Evolutionary conservation across 768 basidiomycete genomes (phyloP).

Genomic region (Mycena pura): DNA sequence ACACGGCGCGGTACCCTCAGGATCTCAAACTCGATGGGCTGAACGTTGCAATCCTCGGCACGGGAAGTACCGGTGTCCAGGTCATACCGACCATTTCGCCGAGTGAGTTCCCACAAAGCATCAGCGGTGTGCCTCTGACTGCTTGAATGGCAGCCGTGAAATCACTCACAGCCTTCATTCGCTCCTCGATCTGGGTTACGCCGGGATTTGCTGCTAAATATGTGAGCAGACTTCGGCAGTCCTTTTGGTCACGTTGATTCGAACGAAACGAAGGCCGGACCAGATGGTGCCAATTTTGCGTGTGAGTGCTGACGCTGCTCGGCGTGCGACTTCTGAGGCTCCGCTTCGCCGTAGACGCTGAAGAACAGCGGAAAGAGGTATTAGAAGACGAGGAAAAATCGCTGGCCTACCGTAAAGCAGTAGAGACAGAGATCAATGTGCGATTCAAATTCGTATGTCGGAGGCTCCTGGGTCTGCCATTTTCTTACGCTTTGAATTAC

Average conservation of each 20-base stretch:
- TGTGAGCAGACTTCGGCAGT: background rate
- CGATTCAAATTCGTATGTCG: constrained; percentile 32
- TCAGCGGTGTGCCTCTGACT: background rate
- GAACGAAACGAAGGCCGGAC: constrained; percentile 1
- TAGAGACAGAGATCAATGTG: constrained; percentile 49
- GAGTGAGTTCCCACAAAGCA: background rate
- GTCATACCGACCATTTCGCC: constrained; percentile 5
- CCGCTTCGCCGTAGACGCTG: constrained; percentile 33
- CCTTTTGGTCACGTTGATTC: constrained; percentile 8
- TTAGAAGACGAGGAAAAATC: constrained; percentile 45
- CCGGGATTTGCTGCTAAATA: constrained; percentile 17
- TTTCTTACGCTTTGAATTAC: background rate
- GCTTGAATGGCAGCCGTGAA: constrained; percentile 29
- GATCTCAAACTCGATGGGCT: constrained; percentile 40
- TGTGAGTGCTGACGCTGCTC: constrained; percentile 1
- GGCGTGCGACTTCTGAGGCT: background rate
- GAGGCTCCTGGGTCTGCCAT: background rate
- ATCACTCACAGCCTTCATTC: constrained; percentile 43
- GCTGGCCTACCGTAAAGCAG: constrained; percentile 47
- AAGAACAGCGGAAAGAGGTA: constrained; percentile 50
- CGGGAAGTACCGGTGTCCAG: background rate
- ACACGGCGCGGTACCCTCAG: constrained; percentile 43
- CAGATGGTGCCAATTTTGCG: constrained; percentile 1
- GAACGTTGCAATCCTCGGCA: constrained; percentile 47
- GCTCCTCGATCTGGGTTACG: constrained; percentile 40